A percentile compares a stretch with the other conserved stretches of the same genome.
Conservation (phyloP, 495 filamentous ascomycete species). For the Penicillium turbatum region DNA sequence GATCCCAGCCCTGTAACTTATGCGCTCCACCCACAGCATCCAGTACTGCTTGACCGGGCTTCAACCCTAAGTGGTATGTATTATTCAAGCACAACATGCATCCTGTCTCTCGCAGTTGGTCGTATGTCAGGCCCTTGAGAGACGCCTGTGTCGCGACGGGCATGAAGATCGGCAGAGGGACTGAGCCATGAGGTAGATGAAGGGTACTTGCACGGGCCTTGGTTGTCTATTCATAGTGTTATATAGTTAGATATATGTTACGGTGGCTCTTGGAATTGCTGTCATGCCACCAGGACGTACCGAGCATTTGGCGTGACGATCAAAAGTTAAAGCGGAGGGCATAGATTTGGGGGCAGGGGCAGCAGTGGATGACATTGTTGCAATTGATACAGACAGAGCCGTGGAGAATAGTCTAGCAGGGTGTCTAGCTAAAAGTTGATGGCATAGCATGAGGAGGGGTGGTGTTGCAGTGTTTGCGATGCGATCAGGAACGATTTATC, state of each 20-base stretch:
- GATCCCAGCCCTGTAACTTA: constrained; percentile 88
- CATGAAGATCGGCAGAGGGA: constrained; percentile 93
- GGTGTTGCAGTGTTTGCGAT: constrained; percentile 10
- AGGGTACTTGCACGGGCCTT: constrained; percentile 91
- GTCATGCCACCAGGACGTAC: constrained; percentile 44
- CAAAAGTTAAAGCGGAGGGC: constrained; percentile 76
- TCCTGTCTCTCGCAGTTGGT: constrained; percentile 81
- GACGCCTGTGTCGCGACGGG: constrained; percentile 97
- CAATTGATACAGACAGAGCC: constrained; percentile 1
- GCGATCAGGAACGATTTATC: constrained; percentile 16
- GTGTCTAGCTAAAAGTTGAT: constrained; percentile 8
- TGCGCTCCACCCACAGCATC: constrained; percentile 88
- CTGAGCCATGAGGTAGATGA: constrained; percentile 84
- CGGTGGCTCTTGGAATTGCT: background rate
- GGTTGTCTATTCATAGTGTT: constrained; percentile 60
- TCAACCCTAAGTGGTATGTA: constrained; percentile 93
- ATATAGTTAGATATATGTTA: background rate
- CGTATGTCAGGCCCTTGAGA: constrained; percentile 88
- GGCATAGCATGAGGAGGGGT: constrained; percentile 20
- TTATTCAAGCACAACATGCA: constrained; percentile 95
- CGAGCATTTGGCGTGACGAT: constrained; percentile 77
- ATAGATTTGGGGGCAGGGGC: constrained; percentile 40
- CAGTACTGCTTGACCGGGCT: constrained; percentile 84
- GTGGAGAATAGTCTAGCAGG: background rate
- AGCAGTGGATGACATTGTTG: constrained; percentile 38